Base-by-base conservation (phyloP, 2,329 filamentous ascomycete genomes). In the Cordyceps pruinosa region DNA sequence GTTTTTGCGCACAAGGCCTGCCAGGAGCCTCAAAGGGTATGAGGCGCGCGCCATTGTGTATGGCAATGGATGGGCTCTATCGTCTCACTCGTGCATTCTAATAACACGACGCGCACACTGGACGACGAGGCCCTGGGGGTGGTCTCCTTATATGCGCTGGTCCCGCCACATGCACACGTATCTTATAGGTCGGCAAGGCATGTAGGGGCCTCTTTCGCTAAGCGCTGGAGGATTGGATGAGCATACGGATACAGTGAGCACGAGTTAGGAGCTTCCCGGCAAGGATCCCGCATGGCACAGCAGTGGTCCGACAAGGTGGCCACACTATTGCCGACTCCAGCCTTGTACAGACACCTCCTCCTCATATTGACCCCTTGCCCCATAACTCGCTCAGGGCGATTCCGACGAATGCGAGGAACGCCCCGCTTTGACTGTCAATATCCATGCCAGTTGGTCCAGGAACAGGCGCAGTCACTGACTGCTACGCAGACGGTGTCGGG, bases 1-100 rank as follows among this genome's bases (percentile, higher is more conserved):
- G 42, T 65, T 67, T 60, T 68, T 68, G 41, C 55, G 59, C 17
- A 55, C 58, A 9, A 65, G 51, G 10, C 63, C 63, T 25, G 47
- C 57, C 25, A 63, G 37, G n/a, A 52, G 49, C 26, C 49, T 23
- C 5, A 52, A 15, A 34, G 49, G 49, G 28, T 53, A 41, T n/a
- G 37, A n/a, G 28, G 39, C 21, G 39, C 26, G 50, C 21, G 26
- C 37, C 50, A 53, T 53, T 8, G 10, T 53, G 39, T 30, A 32
- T 7, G 50, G 13, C 26, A 17, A 32, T 10, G 17, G 19, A 5
- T 37, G 6, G 39, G 19, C 21, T 42, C 7, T 35, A 15, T 35
- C 34, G 34, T 21, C 34, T 50, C 17, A 19, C 12, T 34, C 5
- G 17, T 1, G 19, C 15, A 12, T 2, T 28, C 44, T 46, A 19